Evolutionary conservation across 1,284 basidiomycete species (phyloP), one percentile per base, ranked within the genome.

Genomic region (Volvariella volvacea): DNA sequence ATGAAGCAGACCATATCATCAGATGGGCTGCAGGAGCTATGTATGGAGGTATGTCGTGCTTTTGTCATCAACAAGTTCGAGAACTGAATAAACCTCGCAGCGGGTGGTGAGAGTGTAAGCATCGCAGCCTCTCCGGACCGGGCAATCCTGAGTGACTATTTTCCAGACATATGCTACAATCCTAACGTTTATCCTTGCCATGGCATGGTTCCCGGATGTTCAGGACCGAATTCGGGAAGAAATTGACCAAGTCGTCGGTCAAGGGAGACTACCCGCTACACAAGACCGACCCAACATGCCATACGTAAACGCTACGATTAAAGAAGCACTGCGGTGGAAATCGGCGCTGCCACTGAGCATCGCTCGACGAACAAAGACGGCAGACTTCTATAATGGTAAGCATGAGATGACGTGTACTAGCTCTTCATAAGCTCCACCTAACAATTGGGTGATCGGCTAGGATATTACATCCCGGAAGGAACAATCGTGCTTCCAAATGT

Each of bases 201-300:
- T 73, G 64, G 49, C 61, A 3, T 44, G 48, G 4, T 55, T 62
- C 47, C 70, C 71, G 0, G 59, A 62, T 1, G 57, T 64, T 1
- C 65, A 67, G 48, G 55, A 48, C 36, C 63, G 60, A 50, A 70
- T 66, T 31, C 64, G 66, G 43, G 53, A 52, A 22, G 66, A 71
- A 51, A 48, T 71, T 16, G 67, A 70, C 49, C 45, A 44, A 16
- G 59, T 69, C 14, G 53, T 68, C 30, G 66, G 67, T 2, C 22
- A 30, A 3, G 58, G 60, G 14, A 48, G 66, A 21, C 30, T 61
- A 7, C 70, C 70, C 0, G 53, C 49, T 3, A 51, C 64, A 16
- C 54, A 55, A 1, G 68, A 73, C 45, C 41, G 61, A 8, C 48
- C 51, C 3, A 48, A 52, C 7, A 46, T 70, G 20, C 63, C 65